Evolutionary conservation across 345 rosid species (phyloP), one percentile per base, ranked within the genome.

Genomic region (Eucalyptus dawsonii): DNA sequence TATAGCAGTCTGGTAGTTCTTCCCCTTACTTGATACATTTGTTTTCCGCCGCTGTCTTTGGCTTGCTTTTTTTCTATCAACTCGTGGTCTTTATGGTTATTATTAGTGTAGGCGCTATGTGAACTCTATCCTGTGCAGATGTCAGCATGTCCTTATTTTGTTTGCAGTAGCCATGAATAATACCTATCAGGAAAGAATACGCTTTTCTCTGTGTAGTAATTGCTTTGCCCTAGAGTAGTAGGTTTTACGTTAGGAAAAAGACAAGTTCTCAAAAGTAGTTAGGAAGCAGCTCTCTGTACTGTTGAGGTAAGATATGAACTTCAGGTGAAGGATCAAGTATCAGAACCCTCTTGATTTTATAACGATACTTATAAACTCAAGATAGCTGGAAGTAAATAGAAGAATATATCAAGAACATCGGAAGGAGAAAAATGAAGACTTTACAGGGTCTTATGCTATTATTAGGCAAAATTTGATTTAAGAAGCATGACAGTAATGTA

Each of bases 1-100:
- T 95, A 97, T 87, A 92, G 65, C 89, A 93, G 92, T 90, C 92
- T 95, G 97, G 99, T 97, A 94, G 62, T 94, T 91, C 86, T 51
- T 62, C 85, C 25, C 58, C 88, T 47, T 83, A 45, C 45, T 51
- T 13, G 27, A 76, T 76, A 76, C 27, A 76, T 76, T 40, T 76
- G 42, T 76, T 21, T 76, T 22, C 83, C 0, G 14, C 15, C 0
- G 6, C 50, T 86, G 14, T 45, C 45, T 54, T 50, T 37, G 58
- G 69, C n/a, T 51, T 37, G 56, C 56, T 53, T 34, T 80, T 72
- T 4, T 34, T 83, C 34, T 54, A 29, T 40, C 42, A 27, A n/a
- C 12, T 72, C 27, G 22, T 76, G 47, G 27, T 76, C 47, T 76
- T 76, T 76, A 37, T 76, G 83, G 47, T 76, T 76, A 40, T 21